Evolutionary conservation across 2,329 filamentous ascomycete species (phyloP).

Genomic region (Trichoderma harzianum): DNA sequence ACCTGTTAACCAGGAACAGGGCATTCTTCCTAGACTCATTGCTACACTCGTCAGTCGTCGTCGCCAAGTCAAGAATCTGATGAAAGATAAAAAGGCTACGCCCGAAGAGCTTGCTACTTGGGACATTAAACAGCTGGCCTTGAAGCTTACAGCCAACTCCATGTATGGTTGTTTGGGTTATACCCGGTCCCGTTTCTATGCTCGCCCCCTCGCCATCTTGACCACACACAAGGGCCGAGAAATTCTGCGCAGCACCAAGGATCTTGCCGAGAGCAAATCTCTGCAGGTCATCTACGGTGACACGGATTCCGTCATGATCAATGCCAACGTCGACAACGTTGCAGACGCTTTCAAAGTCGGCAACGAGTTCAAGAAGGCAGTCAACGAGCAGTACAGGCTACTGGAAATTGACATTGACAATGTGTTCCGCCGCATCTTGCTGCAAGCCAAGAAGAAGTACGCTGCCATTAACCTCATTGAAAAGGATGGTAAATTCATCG

Average conservation of each 20-base stretch:
- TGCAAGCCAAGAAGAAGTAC: slow-evolving; percentile 99
- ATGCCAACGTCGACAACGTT: slow-evolving; percentile 93
- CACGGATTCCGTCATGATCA: slow-evolving; percentile 99
- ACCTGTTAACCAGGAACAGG: slow-evolving; percentile 71
- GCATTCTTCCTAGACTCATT: slow-evolving; percentile 87
- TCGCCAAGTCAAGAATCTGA: slow-evolving; percentile 89
- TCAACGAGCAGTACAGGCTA: slow-evolving; percentile 89
- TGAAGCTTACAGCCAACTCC: slow-evolving; percentile 97
- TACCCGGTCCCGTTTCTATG: slow-evolving; percentile 95
- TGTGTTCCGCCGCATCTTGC: slow-evolving; percentile 84
- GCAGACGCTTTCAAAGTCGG: slow-evolving; percentile 88
- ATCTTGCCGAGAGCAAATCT: slow-evolving; percentile 85
- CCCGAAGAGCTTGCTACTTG: slow-evolving; percentile 85
- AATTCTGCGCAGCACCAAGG: slow-evolving; percentile 93
- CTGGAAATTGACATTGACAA: slow-evolving; percentile 99
- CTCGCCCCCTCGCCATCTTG: slow-evolving; percentile 87
- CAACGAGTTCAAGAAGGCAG: slow-evolving; percentile 88
- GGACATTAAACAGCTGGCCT: slow-evolving; percentile 95
- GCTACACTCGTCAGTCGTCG: slow-evolving; percentile 84
- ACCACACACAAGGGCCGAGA: slow-evolving; percentile 97
- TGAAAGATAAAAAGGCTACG: slow-evolving; percentile 90
- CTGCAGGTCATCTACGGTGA: slow-evolving; percentile 98
- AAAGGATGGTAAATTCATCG: slow-evolving; percentile 81
- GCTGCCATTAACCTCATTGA: slow-evolving; percentile 93
- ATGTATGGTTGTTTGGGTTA: slow-evolving; percentile 99